Conservation (phyloP, 768 basidiomycete species). For the Clitopilus hobsonii region DNA sequence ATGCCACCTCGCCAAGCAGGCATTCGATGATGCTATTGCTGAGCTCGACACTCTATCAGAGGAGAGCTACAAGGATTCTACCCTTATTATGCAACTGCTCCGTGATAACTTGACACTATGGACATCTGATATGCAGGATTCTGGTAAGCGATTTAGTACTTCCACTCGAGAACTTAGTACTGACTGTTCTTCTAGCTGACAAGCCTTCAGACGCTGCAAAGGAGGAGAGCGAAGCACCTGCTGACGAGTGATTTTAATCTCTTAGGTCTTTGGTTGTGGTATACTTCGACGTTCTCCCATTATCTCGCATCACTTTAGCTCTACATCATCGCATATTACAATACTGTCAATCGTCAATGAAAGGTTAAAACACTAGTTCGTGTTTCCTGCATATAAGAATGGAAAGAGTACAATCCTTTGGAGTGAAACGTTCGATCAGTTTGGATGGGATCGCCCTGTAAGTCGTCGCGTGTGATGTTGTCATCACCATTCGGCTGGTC, state of each 20-base stretch:
- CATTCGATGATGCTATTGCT: slow-evolving; percentile 98
- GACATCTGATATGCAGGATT: slow-evolving; percentile 97
- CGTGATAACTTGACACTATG: slow-evolving; percentile 97
- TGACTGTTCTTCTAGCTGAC: slow-evolving; percentile 38
- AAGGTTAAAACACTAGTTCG: background rate
- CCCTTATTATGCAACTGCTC: slow-evolving; percentile 94
- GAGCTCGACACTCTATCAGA: slow-evolving; percentile 98
- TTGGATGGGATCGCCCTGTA: too few species aligned
- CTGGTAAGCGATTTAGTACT: slow-evolving; percentile 45
- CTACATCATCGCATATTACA: background rate
- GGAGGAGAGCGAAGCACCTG: slow-evolving; percentile 60
- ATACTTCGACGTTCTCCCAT: background rate
- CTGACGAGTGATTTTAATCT: slow-evolving; percentile 52
- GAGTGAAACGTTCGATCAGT: too few species aligned
- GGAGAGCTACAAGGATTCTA: slow-evolving; percentile 99
- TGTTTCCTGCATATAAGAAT: too few species aligned
- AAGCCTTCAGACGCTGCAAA: slow-evolving; percentile 68
- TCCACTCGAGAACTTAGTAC: background rate
- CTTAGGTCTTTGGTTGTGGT: slow-evolving; percentile 10
- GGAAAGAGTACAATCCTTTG: too few species aligned
- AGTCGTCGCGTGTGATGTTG: background rate
- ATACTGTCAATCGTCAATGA: slow-evolving; percentile 1
- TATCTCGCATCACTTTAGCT: background rate
- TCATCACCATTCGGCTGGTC: too few species aligned
- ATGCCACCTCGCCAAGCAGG: slow-evolving; percentile 98